These are phyloP conservation scores for Mycena amicta DNA, from an alignment of 768 basidiomycete genomes.

Conservation along the genomic window DNA sequence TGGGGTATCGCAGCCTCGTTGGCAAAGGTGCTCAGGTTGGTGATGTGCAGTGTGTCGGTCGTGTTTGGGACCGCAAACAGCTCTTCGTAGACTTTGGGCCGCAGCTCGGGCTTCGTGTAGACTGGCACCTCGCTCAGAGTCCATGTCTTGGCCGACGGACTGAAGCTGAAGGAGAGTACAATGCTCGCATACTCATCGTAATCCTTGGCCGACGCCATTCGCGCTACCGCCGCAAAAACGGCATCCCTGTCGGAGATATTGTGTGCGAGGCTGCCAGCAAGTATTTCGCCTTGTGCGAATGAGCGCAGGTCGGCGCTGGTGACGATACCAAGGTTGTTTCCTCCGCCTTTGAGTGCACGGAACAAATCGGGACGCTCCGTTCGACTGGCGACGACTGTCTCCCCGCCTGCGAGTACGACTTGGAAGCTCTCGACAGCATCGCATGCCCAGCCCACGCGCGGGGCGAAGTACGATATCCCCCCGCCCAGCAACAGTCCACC, in stretches of 20 bases:
- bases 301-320: neutral
- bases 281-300: neutral
- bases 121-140: neutral
- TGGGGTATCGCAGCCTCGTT: neutral
- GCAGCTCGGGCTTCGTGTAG: neutral
- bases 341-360: neutral
- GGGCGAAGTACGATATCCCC: neutral
- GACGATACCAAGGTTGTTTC: neutral
- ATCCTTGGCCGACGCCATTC: neutral
- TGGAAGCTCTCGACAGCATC: neutral
- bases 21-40: neutral
- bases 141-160: neutral
- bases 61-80: neutral
- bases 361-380: neutral
- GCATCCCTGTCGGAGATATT: neutral
- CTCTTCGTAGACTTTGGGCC: neutral
- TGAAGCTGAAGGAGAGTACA: neutral
- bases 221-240: neutral
- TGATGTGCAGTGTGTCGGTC: neutral
- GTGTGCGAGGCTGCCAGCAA: neutral
- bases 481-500: neutral
- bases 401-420: neutral
- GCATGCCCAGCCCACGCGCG: neutral
- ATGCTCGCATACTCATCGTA: conserved; percentile 1
- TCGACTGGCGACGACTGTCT: neutral